Evolutionary conservation across 2,329 filamentous ascomycete species (phyloP).

Genomic region (Alternaria longipes): DNA sequence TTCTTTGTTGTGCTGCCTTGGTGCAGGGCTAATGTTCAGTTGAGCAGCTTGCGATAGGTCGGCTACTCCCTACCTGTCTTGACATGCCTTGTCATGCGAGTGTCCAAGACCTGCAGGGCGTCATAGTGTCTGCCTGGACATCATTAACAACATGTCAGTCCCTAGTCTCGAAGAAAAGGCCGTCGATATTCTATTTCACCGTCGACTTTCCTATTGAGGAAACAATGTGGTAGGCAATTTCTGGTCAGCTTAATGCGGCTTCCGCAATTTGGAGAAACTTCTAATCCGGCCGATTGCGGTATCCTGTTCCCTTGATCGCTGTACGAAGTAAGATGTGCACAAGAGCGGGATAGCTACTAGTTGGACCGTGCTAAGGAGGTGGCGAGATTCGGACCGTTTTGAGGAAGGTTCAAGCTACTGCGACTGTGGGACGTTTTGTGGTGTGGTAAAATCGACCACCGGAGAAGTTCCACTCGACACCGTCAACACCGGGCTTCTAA

Average conservation of each 20-base stretch:
- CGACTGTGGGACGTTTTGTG: not conserved
- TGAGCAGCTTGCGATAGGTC: not conserved
- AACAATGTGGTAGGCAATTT: not conserved
- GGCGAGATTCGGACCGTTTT: conserved; percentile 15
- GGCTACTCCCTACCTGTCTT: not conserved
- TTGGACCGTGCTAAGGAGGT: conserved; percentile 3
- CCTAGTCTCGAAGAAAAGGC: not conserved
- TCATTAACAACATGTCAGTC: not conserved
- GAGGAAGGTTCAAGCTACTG: conserved; percentile 14
- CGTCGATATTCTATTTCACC: conserved; percentile 3
- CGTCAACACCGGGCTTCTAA: not conserved
- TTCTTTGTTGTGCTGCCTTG: conserved; percentile 5
- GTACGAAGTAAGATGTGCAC: conserved; percentile 3
- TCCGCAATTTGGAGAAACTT: not conserved
- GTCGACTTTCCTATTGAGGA: not conserved
- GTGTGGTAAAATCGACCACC: not conserved
- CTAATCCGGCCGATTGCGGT: not conserved
- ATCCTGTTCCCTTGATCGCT: conserved; percentile 2
- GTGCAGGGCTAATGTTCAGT: not conserved
- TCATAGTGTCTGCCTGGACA: not conserved
- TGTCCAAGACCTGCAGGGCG: not conserved
- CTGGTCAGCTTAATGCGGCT: not conserved
- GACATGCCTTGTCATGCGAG: not conserved
- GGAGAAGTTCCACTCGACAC: conserved; percentile 2
- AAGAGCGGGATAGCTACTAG: conserved; percentile 3